These are phyloP conservation scores for Blastocystis sp. DNA, from an alignment of 352 stramenopile genomes.

Conservation along the genomic window DNA sequence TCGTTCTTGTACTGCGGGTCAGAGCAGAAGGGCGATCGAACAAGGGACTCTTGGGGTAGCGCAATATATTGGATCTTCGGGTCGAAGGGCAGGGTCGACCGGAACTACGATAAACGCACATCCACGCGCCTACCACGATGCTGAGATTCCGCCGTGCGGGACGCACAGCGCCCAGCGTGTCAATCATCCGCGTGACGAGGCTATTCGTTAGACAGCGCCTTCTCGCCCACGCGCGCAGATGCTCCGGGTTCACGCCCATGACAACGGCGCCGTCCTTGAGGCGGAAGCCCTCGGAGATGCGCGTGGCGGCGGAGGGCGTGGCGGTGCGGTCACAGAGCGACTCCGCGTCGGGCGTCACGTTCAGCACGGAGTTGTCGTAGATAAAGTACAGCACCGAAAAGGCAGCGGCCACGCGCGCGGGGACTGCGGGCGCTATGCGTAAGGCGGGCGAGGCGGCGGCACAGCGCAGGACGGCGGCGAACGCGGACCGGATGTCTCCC, in stretches of 20 bases:
- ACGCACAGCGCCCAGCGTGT: background rate
- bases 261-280: background rate
- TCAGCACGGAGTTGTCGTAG: constrained; percentile 37
- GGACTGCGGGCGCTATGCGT: background rate
- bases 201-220: background rate
- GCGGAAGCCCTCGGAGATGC: background rate
- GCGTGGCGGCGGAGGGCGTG: background rate
- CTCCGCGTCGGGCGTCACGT: background rate
- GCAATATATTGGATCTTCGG: background rate
- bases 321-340: background rate
- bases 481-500: background rate
- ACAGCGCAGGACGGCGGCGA: constrained; percentile 5
- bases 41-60: background rate
- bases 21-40: background rate
- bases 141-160: background rate
- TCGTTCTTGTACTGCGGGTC: background rate
- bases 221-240: background rate
- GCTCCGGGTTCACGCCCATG: background rate
- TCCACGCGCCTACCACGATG: background rate
- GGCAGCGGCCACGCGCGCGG: background rate
- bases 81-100: background rate
- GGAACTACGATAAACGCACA: background rate
- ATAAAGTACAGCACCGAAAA: constrained; percentile 43
- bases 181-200: background rate
- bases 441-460: background rate